These are phyloP conservation scores for Colletotrichum sp. DNA, from an alignment of 2,329 filamentous ascomycete species.

Conservation along the genomic window DNA sequence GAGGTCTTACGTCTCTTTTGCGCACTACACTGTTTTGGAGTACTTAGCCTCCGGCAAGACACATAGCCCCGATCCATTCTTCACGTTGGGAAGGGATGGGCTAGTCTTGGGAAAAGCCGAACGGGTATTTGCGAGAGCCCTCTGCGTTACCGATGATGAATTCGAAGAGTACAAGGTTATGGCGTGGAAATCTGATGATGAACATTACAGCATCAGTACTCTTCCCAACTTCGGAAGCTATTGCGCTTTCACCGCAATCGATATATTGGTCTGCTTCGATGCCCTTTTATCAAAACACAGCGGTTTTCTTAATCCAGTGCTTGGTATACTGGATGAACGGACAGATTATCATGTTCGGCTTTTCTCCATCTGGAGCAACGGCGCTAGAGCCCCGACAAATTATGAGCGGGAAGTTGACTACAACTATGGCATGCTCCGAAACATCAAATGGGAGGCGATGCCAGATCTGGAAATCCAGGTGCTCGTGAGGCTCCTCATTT, in stretches of 20 bases:
- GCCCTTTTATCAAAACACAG: accelerated
- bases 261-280: too few species aligned
- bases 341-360: too few species aligned
- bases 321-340: too few species aligned
- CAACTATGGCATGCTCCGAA: too few species aligned
- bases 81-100: too few species aligned
- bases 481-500: accelerated
- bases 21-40: background rate
- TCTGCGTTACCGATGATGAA: accelerated
- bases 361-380: too few species aligned
- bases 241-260: accelerated
- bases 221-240: background rate
- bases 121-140: accelerated
- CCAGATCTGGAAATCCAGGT: background rate
- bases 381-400: too few species aligned
- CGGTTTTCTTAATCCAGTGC: accelerated
- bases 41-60: background rate
- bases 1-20: accelerated
- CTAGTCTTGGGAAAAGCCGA: too few species aligned
- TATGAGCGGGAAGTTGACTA: too few species aligned
- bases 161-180: background rate
- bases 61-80: accelerated
- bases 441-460: too few species aligned
- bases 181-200: too few species aligned
- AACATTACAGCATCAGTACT: too few species aligned